phyloP scores from a whole-genome alignment of 2,329 filamentous ascomycete species.

The Macroventuria anomochaeta region DNA sequence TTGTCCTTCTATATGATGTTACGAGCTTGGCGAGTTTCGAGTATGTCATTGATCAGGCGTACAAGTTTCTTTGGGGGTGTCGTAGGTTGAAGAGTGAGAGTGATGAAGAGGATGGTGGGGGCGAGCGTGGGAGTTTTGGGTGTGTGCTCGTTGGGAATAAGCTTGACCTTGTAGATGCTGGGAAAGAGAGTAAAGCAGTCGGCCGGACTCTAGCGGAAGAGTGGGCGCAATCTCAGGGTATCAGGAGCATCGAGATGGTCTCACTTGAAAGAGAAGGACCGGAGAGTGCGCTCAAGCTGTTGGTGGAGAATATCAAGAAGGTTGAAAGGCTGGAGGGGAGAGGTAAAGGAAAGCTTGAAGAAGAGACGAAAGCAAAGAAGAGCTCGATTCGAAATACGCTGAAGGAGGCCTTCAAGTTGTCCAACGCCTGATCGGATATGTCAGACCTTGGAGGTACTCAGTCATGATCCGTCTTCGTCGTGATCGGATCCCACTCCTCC shows the following conservation, averaged over 20 bases:
- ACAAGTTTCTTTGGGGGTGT: conserved; percentile 23
- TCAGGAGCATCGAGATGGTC: conserved; percentile 29
- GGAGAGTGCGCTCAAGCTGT: conserved; percentile 20
- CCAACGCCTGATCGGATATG: neutral
- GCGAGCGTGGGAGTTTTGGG: conserved; percentile 28
- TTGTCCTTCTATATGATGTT: conserved; percentile 42
- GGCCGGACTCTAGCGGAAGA: conserved; percentile 24
- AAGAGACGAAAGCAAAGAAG: neutral
- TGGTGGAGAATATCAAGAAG: conserved; percentile 26
- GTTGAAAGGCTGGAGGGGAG: conserved; percentile 7
- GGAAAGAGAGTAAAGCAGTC: conserved; percentile 21
- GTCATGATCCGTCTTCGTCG: conserved; percentile 26
- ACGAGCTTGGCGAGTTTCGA: conserved; percentile 32
- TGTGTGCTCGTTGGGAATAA: conserved; percentile 41
- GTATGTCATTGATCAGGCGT: conserved; percentile 25
- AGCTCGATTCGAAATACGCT: neutral
- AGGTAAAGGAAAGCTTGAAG: neutral
- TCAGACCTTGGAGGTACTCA: neutral
- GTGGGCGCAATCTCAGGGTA: conserved; percentile 35
- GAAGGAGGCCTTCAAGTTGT: neutral
- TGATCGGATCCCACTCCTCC: conserved; percentile 44
- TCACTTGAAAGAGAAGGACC: conserved; percentile 15
- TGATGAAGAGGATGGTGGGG: neutral
- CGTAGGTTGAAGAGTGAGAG: neutral
- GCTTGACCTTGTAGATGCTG: conserved; percentile 21